Evolutionary conservation across 495 filamentous ascomycete species (phyloP), one percentile per base, ranked within the genome.

Genomic region (Filosporella fistucella): DNA sequence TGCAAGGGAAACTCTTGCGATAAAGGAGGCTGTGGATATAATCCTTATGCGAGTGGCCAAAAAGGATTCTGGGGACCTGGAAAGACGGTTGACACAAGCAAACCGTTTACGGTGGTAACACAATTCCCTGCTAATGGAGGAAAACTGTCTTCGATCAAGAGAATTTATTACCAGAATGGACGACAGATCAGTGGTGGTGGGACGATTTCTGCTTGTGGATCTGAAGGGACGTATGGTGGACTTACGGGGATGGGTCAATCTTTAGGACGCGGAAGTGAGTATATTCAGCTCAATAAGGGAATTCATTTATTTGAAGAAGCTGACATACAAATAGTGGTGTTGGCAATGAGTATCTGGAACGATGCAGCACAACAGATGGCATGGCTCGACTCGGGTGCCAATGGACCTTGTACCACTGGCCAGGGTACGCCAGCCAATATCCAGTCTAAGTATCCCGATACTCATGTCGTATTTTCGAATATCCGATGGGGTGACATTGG

Each of bases 311-410:
- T n/a, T n/a, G n/a, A n/a, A n/a, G n/a, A n/a, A 29, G 65, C 69
- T 23, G 70, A 64, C 8, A 52, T 83, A 24, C 59, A 65, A 13
- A 75, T 72, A 33, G 81, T 85, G 82, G 84, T 85, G 22, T 68
- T 87, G 16, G 79, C 80, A 41, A 68, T 88, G 64, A 74, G 68
- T 52, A 57, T 86, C 42, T 86, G 84, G 84, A 80, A 86, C 56
- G 83, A 86, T 62, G 75, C 88, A 65, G 66, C 72, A 61, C 66
- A 74, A 66, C 74, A 87, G 68, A 90, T 89, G 87, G 72, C 83
- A 34, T 82, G 78, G 78, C 63, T 86, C n/a, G 82, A 85, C 55
- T 63, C 67, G 33, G 68, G 64, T 12, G 63, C 52, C 26, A 64
- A 73, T 29, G 81, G 82, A 4, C 80, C 82, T 28, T 87, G 82